These are phyloP conservation scores for Aspergillus sp. DNA, from an alignment of 2,329 filamentous ascomycete species.

Conservation along the genomic window DNA sequence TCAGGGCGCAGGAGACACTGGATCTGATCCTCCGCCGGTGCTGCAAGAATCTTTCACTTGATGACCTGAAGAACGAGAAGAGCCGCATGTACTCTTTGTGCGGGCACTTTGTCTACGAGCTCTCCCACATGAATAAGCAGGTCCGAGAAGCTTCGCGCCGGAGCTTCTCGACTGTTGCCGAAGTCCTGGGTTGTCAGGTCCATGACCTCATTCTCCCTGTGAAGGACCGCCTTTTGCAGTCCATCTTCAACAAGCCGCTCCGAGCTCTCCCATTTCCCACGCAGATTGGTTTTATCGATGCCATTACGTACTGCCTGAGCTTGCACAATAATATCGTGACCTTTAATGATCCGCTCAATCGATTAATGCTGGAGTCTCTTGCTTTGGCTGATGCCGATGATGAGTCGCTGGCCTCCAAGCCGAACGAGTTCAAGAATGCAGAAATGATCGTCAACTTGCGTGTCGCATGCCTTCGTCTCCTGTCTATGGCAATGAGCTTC, in stretches of 20 bases:
- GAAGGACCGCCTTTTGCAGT: slow-evolving; percentile 83
- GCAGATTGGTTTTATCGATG: slow-evolving; percentile 98
- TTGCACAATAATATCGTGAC: slow-evolving; percentile 85
- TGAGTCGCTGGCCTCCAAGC: slow-evolving; percentile 88
- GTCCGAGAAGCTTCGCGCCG: slow-evolving; percentile 84
- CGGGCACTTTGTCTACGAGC: slow-evolving; percentile 79
- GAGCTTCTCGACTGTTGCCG: slow-evolving; percentile 77
- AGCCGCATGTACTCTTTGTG: slow-evolving; percentile 75
- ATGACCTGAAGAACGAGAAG: slow-evolving; percentile 70
- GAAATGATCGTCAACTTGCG: slow-evolving; percentile 89
- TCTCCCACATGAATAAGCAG: slow-evolving; percentile 94
- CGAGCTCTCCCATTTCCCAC: slow-evolving; percentile 89
- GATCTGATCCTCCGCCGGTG: slow-evolving; percentile 77
- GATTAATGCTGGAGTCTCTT: slow-evolving; percentile 88
- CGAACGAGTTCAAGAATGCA: slow-evolving; percentile 90
- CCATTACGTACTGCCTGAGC: slow-evolving; percentile 90
- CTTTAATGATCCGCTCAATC: slow-evolving; percentile 88
- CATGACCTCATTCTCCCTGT: slow-evolving; percentile 88
- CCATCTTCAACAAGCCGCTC: slow-evolving; percentile 93
- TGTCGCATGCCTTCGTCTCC: slow-evolving; percentile 87
- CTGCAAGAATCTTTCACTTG: slow-evolving; percentile 76
- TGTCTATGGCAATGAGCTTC: slow-evolving; percentile 91
- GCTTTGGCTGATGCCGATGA: slow-evolving; percentile 94
- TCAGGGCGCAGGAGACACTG: slow-evolving; percentile 79
- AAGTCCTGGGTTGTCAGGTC: slow-evolving; percentile 74